Conservation (phyloP, 352 stramenopile species). For the Phytophthora colocasiae region DNA sequence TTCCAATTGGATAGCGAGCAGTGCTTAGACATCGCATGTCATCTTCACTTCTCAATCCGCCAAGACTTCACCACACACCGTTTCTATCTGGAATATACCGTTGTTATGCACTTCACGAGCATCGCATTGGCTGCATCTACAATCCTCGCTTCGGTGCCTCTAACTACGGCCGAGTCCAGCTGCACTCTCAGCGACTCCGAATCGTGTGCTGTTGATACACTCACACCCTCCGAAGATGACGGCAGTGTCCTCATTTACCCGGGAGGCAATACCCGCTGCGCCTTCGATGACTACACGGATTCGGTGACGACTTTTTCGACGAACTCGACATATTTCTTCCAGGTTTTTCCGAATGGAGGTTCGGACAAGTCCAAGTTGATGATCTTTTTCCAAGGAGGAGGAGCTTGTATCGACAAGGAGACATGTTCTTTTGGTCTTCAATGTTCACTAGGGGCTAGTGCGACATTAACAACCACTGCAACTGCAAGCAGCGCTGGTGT, state of each 20-base stretch:
- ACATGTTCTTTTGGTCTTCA: slow-evolving; percentile 62
- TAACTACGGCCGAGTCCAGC: slow-evolving; percentile 14
- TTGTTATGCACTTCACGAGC: slow-evolving; percentile 3
- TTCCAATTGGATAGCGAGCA: neutral
- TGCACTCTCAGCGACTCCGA: slow-evolving; percentile 31
- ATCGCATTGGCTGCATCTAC: slow-evolving; percentile 3
- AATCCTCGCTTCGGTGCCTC: slow-evolving; percentile 1
- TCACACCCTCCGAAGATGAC: slow-evolving; percentile 29
- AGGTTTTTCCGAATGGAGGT: slow-evolving; percentile 48
- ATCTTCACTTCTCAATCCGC: slow-evolving; percentile 25
- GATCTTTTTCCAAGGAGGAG: slow-evolving; percentile 64
- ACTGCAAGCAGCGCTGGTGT: slow-evolving; percentile 48
- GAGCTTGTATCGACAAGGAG: slow-evolving; percentile 51
- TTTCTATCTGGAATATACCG: neutral
- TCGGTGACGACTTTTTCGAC: slow-evolving; percentile 32
- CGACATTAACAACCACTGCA: slow-evolving; percentile 47
- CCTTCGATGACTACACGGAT: slow-evolving; percentile 47
- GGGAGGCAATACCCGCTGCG: slow-evolving; percentile 49
- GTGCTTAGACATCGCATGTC: neutral
- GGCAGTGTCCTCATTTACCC: slow-evolving; percentile 53
- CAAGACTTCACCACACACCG: neutral
- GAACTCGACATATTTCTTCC: slow-evolving; percentile 58
- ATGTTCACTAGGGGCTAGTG: slow-evolving; percentile 40
- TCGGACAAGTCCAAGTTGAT: slow-evolving; percentile 63
- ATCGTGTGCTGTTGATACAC: slow-evolving; percentile 26